Base-by-base conservation (phyloP, 2,329 filamentous ascomycete genomes). In the Monosporascus sp. region DNA sequence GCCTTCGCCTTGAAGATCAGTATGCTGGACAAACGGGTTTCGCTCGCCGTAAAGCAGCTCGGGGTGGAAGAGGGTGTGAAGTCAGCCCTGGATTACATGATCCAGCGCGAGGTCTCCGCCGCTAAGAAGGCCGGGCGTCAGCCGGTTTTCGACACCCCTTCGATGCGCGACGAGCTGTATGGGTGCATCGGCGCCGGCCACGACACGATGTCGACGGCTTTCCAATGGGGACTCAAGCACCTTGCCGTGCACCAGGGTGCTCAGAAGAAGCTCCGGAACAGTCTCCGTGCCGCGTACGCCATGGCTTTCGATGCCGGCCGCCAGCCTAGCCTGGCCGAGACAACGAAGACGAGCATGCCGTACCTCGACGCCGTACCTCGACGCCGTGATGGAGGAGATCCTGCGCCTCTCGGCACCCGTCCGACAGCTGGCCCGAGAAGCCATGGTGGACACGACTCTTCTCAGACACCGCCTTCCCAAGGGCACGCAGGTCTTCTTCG, bases 321-420 rank as follows among this genome's bases (percentile, higher is more conserved):
- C 3, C 60, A 61, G 31, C 60, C 59, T 2, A 51, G 42, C 5
- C 48, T 49, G 5, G 45, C 45, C 1, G 57, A 61, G 17, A 47
- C 60, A 17, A 56, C 47, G 25, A 60, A 60, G 31, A 54, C 42
- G 4, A 41, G 24, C 1, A 50, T 95, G 66, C 85, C 88, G 3
- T 96, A 93, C 68, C 81, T 94, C 44, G 84, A 89, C 64, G 90
- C 90, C 36, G 83, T 96, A 93, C 68, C 81, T 94, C 44, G 84
- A 89, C 64, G 90, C 90, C 36, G 83, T 96, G 22, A 85, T 86
- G 66, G 86, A 81, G 63, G 91, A 96, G 70, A 79, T 86, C 14
- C 79, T 95, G 44, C 87, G 91, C 49, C 80, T 87, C 65, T 88
- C 90, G 0, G 87, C 92, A 0, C 84, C 87, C 0, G 63, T 87